phyloP scores from a whole-genome alignment of 768 basidiomycete species.

The Lentinula aciculospora region DNA sequence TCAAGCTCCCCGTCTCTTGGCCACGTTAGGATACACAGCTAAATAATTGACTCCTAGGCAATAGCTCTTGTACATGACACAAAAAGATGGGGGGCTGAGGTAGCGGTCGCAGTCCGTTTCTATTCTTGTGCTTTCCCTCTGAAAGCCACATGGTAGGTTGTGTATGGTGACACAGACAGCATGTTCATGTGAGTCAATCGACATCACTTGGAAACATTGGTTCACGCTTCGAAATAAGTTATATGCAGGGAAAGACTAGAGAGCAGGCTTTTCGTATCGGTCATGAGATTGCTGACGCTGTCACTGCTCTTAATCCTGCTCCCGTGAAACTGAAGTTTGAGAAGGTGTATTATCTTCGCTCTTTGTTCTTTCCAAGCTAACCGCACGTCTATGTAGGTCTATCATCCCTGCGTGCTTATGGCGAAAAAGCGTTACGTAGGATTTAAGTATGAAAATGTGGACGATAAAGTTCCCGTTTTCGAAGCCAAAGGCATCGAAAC shows the following conservation, averaged over 20 bases:
- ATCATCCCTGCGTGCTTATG: constrained; percentile 90
- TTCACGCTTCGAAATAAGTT: constrained; percentile 27
- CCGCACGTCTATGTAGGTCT: constrained; percentile 58
- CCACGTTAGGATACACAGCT: not conserved
- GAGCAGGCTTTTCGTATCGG: constrained; percentile 93
- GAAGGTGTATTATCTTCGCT: constrained; percentile 54
- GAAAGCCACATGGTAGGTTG: constrained; percentile 41
- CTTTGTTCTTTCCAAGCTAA: not conserved
- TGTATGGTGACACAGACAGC: constrained; percentile 98
- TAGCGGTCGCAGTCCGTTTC: constrained; percentile 7
- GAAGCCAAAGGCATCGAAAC: constrained; percentile 99
- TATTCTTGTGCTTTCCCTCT: not conserved
- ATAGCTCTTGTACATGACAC: constrained; percentile 72
- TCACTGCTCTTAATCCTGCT: constrained; percentile 82
- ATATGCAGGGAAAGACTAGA: constrained; percentile 85
- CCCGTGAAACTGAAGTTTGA: constrained; percentile 98
- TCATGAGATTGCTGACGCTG: constrained; percentile 82
- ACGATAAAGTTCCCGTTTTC: constrained; percentile 74
- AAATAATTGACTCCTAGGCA: constrained; percentile 46
- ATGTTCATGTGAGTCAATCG: constrained; percentile 59
- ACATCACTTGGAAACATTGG: not conserved
- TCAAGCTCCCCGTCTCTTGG: constrained; percentile 4
- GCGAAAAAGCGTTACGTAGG: constrained; percentile 99
- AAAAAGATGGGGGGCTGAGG: constrained; percentile 80
- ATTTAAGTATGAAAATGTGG: constrained; percentile 85